A percentile compares a stretch with the other conserved stretches of the same genome.
These are phyloP conservation scores for Candida broadrunensis DNA, from an alignment of 805 yeast genomes.

Conservation along the genomic window DNA sequence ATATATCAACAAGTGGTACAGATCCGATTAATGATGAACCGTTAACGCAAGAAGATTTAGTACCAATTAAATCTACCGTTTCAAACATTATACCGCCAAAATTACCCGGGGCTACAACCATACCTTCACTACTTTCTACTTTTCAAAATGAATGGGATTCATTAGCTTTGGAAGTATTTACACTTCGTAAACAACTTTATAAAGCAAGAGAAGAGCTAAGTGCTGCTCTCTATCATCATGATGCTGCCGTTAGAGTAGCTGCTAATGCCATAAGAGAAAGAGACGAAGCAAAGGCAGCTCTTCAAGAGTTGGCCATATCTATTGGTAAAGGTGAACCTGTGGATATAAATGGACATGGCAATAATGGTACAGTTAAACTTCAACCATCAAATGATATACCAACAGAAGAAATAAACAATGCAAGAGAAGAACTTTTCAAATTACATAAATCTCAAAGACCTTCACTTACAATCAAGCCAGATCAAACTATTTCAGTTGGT, in stretches of 20 bases:
- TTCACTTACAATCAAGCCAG: slow-evolving; percentile 10
- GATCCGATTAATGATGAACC: slow-evolving; percentile 78
- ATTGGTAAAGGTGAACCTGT: slow-evolving; percentile 23
- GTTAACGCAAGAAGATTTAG: slow-evolving; percentile 54
- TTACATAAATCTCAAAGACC: slow-evolving; percentile 33
- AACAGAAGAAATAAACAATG: slow-evolving; percentile 18
- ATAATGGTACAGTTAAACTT: not conserved
- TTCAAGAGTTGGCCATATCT: slow-evolving; percentile 51
- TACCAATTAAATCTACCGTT: slow-evolving; percentile 28
- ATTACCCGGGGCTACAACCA: slow-evolving; percentile 57
- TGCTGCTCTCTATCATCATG: slow-evolving; percentile 76
- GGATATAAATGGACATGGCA: not conserved
- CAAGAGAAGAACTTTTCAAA: slow-evolving; percentile 31
- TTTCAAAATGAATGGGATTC: slow-evolving; percentile 93
- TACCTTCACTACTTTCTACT: slow-evolving; percentile 71
- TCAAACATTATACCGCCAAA: slow-evolving; percentile 30
- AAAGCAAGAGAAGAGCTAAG: slow-evolving; percentile 70
- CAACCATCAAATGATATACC: slow-evolving; percentile 10
- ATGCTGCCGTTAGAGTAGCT: slow-evolving; percentile 87
- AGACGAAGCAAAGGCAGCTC: slow-evolving; percentile 67
- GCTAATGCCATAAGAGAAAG: slow-evolving; percentile 71
- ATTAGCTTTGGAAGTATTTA: slow-evolving; percentile 73
- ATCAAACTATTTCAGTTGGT: slow-evolving; percentile 9
- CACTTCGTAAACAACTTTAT: slow-evolving; percentile 67
- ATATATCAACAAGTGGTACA: slow-evolving; percentile 58